phyloP scores from a whole-genome alignment of 2,329 filamentous ascomycete species.

The Aspergillus sp. region DNA sequence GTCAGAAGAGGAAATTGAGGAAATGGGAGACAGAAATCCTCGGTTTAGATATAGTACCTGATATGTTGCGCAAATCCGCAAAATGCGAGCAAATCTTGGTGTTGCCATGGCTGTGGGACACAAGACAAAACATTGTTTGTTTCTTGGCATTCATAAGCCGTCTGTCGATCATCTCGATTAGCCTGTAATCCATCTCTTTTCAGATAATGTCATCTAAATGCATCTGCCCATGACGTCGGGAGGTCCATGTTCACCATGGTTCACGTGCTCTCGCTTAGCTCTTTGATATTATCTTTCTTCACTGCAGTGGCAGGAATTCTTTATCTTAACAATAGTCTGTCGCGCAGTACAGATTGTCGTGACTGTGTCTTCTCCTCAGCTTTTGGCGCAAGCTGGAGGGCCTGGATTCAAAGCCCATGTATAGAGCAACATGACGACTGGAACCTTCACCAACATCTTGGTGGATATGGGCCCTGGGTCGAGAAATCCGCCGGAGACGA shows the following conservation, averaged over 20 bases:
- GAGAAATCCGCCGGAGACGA: constrained; percentile 47
- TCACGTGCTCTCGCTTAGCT: background rate
- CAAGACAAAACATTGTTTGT: background rate
- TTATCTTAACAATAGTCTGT: constrained; percentile 7
- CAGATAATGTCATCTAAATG: background rate
- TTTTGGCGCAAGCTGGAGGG: constrained; percentile 23
- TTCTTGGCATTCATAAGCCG: background rate
- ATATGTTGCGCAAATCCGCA: constrained; percentile 4
- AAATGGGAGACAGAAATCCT: constrained; percentile 47
- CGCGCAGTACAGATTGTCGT: background rate
- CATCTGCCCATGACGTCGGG: background rate
- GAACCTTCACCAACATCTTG: constrained; percentile 57
- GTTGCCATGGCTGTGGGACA: background rate
- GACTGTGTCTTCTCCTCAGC: constrained; percentile 6
- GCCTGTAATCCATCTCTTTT: background rate
- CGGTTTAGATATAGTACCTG: constrained; percentile 43
- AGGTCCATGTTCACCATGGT: constrained; percentile 8
- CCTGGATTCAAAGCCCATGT: constrained; percentile 21
- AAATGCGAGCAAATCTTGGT: background rate
- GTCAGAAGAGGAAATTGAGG: constrained; percentile 45
- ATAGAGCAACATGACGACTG: constrained; percentile 35
- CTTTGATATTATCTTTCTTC: constrained; percentile 12
- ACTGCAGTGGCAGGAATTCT: constrained; percentile 14
- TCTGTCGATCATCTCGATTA: background rate
- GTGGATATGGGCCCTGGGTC: constrained; percentile 59